Conservation (phyloP, 2,329 filamentous ascomycete species). For the Calonectria multiphialidica region DNA sequence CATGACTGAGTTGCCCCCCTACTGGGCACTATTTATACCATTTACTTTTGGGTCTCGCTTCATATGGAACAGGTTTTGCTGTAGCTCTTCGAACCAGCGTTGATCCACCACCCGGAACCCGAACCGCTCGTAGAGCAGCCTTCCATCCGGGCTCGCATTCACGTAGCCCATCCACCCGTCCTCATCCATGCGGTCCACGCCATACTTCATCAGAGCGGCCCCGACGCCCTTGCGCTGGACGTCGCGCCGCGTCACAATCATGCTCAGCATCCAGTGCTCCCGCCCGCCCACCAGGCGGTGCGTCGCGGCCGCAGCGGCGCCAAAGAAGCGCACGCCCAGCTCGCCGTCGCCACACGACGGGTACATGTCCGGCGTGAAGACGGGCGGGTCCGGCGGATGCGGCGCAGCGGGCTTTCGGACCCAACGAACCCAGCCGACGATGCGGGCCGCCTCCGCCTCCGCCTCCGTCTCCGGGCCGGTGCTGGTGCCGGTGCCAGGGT, state of each 20-base stretch:
- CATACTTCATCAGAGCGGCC: constrained; percentile 47
- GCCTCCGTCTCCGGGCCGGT: not conserved
- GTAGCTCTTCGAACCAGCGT: constrained; percentile 34
- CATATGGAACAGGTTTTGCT: constrained; percentile 47
- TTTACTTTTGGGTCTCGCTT: constrained; percentile 32
- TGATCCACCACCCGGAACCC: constrained; percentile 43
- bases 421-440: constrained; percentile 52
- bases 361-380: constrained; percentile 40
- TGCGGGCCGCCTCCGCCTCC: not conserved
- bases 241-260: constrained; percentile 46
- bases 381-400: constrained; percentile 22
- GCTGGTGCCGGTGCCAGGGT: not conserved
- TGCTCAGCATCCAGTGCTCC: constrained; percentile 50
- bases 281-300: constrained; percentile 40
- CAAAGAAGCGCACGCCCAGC: constrained; percentile 57
- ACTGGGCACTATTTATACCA: not conserved
- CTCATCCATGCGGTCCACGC: constrained; percentile 44
- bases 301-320: constrained; percentile 41
- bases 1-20: not conserved
- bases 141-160: constrained; percentile 44
- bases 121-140: constrained; percentile 43
- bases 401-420: constrained; percentile 40
- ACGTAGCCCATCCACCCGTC: constrained; percentile 45
- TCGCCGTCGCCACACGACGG: constrained; percentile 42
- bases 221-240: constrained; percentile 50